Evolutionary conservation across 2,329 filamentous ascomycete species (phyloP).

Genomic region (Exophiala calicioides): DNA sequence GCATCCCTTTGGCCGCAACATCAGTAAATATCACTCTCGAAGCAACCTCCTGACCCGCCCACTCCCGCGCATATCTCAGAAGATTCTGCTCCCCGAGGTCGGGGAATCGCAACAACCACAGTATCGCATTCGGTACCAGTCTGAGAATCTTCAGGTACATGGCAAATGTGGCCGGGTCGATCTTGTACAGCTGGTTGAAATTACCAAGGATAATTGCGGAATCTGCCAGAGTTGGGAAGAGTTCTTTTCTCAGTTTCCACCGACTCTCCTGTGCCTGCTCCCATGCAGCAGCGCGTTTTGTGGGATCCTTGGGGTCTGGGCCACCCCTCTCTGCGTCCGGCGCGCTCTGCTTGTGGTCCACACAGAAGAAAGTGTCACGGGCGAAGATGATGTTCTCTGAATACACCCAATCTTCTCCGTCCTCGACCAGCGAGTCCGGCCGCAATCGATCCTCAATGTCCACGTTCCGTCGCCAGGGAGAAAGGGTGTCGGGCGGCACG

Average conservation of each 20-base stretch:
- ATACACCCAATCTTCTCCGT: conserved; percentile 84
- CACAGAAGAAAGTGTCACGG: conserved; percentile 95
- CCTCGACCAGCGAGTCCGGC: conserved; percentile 66
- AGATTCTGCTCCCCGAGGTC: conserved; percentile 89
- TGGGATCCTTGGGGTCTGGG: conserved; percentile 29
- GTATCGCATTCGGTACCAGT: conserved; percentile 78
- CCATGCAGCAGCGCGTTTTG: conserved; percentile 72
- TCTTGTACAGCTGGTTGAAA: conserved; percentile 99
- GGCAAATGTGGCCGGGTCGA: conserved; percentile 94
- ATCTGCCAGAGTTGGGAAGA: conserved; percentile 81
- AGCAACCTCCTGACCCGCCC: conserved; percentile 84
- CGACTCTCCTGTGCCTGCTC: conserved; percentile 76
- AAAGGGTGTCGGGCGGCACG: conserved; percentile 76
- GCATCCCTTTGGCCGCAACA: conserved; percentile 89
- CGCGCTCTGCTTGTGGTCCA: conserved; percentile 90
- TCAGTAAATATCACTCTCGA: conserved; percentile 91
- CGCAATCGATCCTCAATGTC: conserved; percentile 67
- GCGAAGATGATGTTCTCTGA: conserved; percentile 96
- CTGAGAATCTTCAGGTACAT: conserved; percentile 92
- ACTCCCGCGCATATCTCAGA: conserved; percentile 72
- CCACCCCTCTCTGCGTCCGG: conserved; percentile 55
- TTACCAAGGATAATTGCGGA: conserved; percentile 91
- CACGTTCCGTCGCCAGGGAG: conserved; percentile 75
- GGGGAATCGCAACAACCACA: conserved; percentile 97
- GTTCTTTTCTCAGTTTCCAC: conserved; percentile 89